Percentiles rank a stretch among this genome's conserved stretches.
phyloP scores from a whole-genome alignment of 331 rosid species.

The Acacia pycnantha region DNA sequence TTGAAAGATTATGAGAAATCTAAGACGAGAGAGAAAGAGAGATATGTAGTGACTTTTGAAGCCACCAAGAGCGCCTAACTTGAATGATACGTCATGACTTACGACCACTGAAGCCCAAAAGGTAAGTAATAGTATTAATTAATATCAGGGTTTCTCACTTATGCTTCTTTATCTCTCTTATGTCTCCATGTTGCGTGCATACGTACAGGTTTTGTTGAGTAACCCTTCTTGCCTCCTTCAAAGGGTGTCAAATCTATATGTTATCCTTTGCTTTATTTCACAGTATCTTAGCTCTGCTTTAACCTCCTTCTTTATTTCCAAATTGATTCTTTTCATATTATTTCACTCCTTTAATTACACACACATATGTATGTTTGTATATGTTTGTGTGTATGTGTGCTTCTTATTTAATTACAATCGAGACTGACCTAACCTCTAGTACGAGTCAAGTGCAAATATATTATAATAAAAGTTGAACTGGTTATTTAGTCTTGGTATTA shows the following conservation, averaged over 20 bases:
- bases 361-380: background rate
- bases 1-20: constrained; percentile 8
- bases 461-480: background rate
- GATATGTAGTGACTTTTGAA: constrained; percentile 32
- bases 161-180: background rate
- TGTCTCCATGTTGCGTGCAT: constrained; percentile 4
- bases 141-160: background rate
- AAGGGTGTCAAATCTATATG: constrained; percentile 17
- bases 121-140: background rate
- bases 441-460: background rate
- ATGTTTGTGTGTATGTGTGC: background rate
- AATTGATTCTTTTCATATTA: constrained; percentile 23
- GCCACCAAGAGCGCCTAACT: constrained; percentile 34
- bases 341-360: constrained; percentile 3
- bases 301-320: background rate
- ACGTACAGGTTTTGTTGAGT: constrained; percentile 5
- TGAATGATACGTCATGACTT: constrained; percentile 27
- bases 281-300: background rate
- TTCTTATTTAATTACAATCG: background rate
- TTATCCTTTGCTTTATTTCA: background rate
- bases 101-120: constrained; percentile 19
- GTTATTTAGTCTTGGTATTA: background rate
- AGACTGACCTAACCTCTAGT: background rate
- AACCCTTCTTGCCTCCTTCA: constrained; percentile 31
- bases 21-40: background rate